Percentiles rank a stretch among this genome's conserved stretches.
Conservation (phyloP, 2,329 filamentous ascomycete genomes). For the Aspergillus ustus region DNA sequence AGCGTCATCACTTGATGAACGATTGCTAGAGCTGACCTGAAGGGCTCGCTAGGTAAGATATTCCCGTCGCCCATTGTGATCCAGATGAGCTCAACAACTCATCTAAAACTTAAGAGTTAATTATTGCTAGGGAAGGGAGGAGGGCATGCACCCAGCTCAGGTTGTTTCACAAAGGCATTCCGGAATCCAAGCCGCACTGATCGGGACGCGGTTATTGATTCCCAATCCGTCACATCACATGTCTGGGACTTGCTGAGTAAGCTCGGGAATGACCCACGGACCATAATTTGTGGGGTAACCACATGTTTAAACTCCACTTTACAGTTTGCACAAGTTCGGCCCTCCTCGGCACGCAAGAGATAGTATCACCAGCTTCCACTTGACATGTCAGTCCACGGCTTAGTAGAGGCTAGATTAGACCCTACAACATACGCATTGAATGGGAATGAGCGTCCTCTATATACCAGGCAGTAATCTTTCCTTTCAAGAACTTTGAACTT, state of each 20-base stretch:
- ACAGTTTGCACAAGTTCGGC: background rate
- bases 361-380: too few relatives aligned
- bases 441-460: background rate
- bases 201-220: background rate
- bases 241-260: background rate
- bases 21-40: conserved; percentile 15
- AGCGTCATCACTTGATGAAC: background rate
- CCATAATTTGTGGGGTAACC: background rate
- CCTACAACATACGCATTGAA: background rate
- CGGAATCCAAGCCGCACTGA: background rate
- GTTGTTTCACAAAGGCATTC: background rate
- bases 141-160: background rate
- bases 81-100: background rate
- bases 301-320: background rate
- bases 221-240: background rate
- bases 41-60: conserved; percentile 14
- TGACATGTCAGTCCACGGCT: too few relatives aligned
- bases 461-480: background rate
- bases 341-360: too few relatives aligned
- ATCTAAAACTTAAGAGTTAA: background rate
- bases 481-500: background rate
- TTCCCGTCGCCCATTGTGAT: conserved; percentile 12
- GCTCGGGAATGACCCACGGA: background rate
- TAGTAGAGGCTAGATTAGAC: too few relatives aligned
- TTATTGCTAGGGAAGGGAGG: background rate